phyloP scores from a whole-genome alignment of 768 basidiomycete species.

The Trametes punicea region DNA sequence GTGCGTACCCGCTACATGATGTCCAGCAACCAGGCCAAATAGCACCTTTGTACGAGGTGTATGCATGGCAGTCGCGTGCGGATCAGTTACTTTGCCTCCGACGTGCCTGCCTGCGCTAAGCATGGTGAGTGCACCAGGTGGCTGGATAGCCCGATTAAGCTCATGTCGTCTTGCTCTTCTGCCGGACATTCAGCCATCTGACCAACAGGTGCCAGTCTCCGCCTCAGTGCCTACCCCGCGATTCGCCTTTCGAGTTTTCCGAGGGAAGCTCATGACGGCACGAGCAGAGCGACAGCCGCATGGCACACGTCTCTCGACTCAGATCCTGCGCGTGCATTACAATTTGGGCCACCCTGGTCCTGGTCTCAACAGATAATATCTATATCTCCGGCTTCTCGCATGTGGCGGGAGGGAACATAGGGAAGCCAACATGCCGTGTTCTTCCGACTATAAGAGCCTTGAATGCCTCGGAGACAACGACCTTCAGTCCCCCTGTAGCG shows the following conservation, averaged over 20 bases:
- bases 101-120: not conserved
- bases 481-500: slow-evolving; percentile 1
- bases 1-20: not conserved
- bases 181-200: slow-evolving; percentile 4
- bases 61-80: not conserved
- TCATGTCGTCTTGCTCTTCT: slow-evolving; percentile 1
- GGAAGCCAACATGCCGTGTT: not conserved
- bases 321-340: not conserved
- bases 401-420: not conserved
- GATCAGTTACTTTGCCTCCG: not conserved
- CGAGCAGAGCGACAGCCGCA: slow-evolving; percentile 1
- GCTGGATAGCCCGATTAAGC: slow-evolving; percentile 7
- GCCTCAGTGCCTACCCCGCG: not conserved
- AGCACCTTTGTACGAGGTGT: not conserved
- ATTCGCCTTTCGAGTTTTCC: not conserved
- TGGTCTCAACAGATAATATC: not conserved
- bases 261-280: slow-evolving; percentile 2
- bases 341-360: not conserved
- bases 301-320: slow-evolving; percentile 6
- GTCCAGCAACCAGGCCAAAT: not conserved
- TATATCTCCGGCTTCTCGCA: not conserved
- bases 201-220: not conserved
- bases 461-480: not conserved
- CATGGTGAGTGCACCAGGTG: slow-evolving; percentile 1
- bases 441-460: slow-evolving; percentile 5